Base-by-base conservation (phyloP, 352 stramenopile species). In the Pythium monospermum region DNA sequence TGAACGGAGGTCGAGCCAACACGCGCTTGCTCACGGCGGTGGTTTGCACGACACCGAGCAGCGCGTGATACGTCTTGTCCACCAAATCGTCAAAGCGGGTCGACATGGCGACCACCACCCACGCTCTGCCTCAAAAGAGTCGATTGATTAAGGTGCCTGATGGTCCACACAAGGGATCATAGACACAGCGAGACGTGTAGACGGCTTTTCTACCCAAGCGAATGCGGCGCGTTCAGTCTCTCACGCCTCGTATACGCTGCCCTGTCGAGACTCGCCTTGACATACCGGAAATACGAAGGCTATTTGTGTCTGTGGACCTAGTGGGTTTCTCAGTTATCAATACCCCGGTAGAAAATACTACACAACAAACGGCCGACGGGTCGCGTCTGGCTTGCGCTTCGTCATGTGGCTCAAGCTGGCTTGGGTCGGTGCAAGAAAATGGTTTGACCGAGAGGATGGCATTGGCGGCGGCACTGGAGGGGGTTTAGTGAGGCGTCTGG, bases 21-120 rank as follows among this genome's bases (percentile, higher is more conserved):
- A 91, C 78, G 51, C 83, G 85, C 16, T 68, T 72, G 19, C 52
- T 89, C 46, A 94, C 64, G 4, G 73, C 76, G 4, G 77, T 89
- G 5, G 77, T 87, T 33, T 87, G 67, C 12, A 89, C 77, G 45
- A 91, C 53, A 2, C 53, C 47, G 21, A 87, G 64, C n/a, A 91
- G 64, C 16, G 69, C 58, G 25, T 79, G 59, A 33, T 89, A 91
- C 33, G 75, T 84, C 37, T 82, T 73, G 19, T 87, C 73, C 8
- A 87, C 68, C 38, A 83, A 49, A 35, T 39, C 52, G 40, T 73
- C 65, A 1, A 62, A 15, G 16, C 23, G 45, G 8, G 26, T 27
- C 16, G 47, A 39, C 55, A 63, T 63, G 28, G 22, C 28, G 21
- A 25, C n/a, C 2, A 3, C 18, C 31, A 43, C 19, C 27, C 36